Conservation (phyloP, 2,329 filamentous ascomycete species). For the Chalaropsis ovoidea region DNA sequence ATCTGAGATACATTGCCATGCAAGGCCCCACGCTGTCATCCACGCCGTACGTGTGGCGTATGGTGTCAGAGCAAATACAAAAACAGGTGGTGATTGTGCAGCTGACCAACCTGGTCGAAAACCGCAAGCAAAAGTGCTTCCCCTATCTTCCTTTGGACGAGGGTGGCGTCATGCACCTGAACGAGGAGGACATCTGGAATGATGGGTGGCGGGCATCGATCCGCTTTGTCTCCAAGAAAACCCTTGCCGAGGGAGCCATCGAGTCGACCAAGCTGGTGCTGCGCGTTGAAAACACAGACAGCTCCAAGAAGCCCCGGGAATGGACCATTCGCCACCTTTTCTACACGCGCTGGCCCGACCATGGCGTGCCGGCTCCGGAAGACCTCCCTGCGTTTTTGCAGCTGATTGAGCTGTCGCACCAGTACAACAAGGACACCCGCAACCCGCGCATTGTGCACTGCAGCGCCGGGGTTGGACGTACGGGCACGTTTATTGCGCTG, state of each 20-base stretch:
- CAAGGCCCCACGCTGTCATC: slow-evolving; percentile 75
- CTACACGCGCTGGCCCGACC: slow-evolving; percentile 84
- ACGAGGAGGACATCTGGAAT: slow-evolving; percentile 53
- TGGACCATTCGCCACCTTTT: slow-evolving; percentile 73
- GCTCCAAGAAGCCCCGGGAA: slow-evolving; percentile 37
- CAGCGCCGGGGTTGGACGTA: slow-evolving; percentile 87
- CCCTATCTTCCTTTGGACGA: slow-evolving; percentile 67
- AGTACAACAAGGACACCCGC: slow-evolving; percentile 41
- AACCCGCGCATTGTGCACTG: slow-evolving; percentile 72
- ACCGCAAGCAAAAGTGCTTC: slow-evolving; percentile 69
- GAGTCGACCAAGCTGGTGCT: slow-evolving; percentile 66
- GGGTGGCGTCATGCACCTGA: slow-evolving; percentile 46
- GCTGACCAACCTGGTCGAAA: slow-evolving; percentile 82
- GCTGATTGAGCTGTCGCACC: slow-evolving; percentile 56
- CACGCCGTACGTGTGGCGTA: slow-evolving; percentile 81
- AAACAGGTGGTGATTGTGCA: slow-evolving; percentile 80
- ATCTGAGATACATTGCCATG: slow-evolving; percentile 73
- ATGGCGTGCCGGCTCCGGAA: slow-evolving; percentile 62
- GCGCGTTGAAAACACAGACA: slow-evolving; percentile 39
- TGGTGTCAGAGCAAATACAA: slow-evolving; percentile 70
- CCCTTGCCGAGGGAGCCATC: slow-evolving; percentile 46
- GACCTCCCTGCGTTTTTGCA: slow-evolving; percentile 59
- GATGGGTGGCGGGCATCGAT: slow-evolving; percentile 61
- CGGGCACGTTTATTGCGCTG: slow-evolving; percentile 91
- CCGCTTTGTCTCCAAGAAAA: slow-evolving; percentile 53